Evolutionary conservation across 306 rosid genomes (phyloP).

Genomic region (Cicer judaicum): DNA sequence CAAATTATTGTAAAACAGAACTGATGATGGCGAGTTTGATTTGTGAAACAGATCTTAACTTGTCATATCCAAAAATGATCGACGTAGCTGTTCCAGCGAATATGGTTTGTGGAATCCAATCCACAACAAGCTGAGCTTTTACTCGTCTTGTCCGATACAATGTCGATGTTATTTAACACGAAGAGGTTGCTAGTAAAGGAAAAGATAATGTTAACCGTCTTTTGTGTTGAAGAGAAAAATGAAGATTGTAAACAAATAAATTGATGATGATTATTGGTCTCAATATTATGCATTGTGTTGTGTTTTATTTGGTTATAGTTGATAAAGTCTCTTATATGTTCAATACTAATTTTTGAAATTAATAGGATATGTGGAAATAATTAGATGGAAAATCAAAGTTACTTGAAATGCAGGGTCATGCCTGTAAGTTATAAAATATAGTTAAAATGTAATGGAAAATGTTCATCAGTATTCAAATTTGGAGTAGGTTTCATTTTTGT

Average conservation of each 20-base stretch:
- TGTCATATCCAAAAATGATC: slow-evolving; percentile 90
- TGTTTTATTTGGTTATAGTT: too few species aligned
- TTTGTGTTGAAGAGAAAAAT: slow-evolving; percentile 30
- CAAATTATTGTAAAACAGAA: slow-evolving; percentile 11
- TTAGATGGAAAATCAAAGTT: too few species aligned
- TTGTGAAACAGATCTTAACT: slow-evolving; percentile 75
- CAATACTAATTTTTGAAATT: neutral
- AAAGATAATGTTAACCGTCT: slow-evolving; percentile 7
- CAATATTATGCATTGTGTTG: slow-evolving; percentile 3
- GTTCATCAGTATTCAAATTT: too few species aligned
- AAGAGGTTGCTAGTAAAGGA: slow-evolving; percentile 8
- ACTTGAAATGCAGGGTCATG: too few species aligned
- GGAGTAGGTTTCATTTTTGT: too few species aligned
- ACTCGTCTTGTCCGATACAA: neutral
- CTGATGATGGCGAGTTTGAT: slow-evolving; percentile 23
- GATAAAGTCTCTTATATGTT: neutral
- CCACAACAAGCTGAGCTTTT: slow-evolving; percentile 44
- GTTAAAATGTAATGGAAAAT: too few species aligned
- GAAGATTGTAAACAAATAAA: slow-evolving; percentile 40
- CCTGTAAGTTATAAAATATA: too few species aligned
- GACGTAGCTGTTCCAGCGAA: slow-evolving; percentile 91
- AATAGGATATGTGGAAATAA: too few species aligned
- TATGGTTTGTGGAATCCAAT: slow-evolving; percentile 87
- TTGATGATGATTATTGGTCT: slow-evolving; percentile 11
- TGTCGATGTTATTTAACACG: neutral